Evolutionary conservation across 1,284 basidiomycete genomes (phyloP).

Genomic region (Hemileia vastatrix): DNA sequence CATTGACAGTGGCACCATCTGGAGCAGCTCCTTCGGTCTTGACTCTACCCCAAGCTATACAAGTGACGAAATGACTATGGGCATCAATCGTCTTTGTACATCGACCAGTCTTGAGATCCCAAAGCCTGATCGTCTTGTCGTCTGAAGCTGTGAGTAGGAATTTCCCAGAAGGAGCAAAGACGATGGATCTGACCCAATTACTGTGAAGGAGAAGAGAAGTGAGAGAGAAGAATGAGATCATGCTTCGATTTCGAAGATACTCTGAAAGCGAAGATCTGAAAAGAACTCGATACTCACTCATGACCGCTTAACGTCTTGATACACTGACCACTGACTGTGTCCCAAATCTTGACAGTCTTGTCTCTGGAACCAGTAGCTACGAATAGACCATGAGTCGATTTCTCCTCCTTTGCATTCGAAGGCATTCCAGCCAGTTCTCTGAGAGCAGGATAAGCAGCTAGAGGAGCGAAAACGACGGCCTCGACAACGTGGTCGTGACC

Average conservation of each 20-base stretch:
- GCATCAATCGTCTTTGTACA: conserved; percentile 74
- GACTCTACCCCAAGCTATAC: conserved; percentile 39
- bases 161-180: conserved; percentile 76
- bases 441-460: conserved; percentile 61
- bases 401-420: too few species aligned
- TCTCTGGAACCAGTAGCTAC: conserved; percentile 73
- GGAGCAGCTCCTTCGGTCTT: conserved; percentile 28
- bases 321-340: conserved; percentile 63
- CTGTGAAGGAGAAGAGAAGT: conserved; percentile 51
- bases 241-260: background rate
- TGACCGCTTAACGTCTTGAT: conserved; percentile 52
- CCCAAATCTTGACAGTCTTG: conserved; percentile 80
- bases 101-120: conserved; percentile 71
- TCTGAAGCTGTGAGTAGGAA: conserved; percentile 75
- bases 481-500: conserved; percentile 83
- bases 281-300: conserved; percentile 40
- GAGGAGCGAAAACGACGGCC: conserved; percentile 68
- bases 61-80: conserved; percentile 65
- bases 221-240: background rate
- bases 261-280: background rate
- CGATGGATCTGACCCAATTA: conserved; percentile 71
- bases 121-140: conserved; percentile 78
- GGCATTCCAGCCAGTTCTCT: conserved; percentile 64
- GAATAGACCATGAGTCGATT: conserved; percentile 53
- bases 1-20: conserved; percentile 19